Evolutionary conservation across 2,329 filamentous ascomycete species (phyloP).

Genomic region (Ciborinia camelliae): DNA sequence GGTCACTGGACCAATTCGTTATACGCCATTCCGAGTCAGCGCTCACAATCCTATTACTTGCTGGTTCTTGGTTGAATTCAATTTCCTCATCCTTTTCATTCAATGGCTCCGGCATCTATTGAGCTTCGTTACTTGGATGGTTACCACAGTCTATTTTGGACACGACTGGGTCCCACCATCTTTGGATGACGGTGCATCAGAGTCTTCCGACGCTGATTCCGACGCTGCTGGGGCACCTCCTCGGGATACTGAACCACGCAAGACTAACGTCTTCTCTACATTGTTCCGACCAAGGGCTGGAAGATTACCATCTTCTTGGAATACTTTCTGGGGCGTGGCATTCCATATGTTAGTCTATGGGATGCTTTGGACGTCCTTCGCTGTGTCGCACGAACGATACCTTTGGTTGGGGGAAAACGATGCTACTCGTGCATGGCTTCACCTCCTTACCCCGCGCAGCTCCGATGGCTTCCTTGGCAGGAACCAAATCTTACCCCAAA

Average conservation of each 20-base stretch:
- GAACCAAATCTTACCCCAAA: slow-evolving; percentile 9
- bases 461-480: slow-evolving; percentile 6
- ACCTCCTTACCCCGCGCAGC: background rate
- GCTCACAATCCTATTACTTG: slow-evolving; percentile 16
- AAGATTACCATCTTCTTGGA: slow-evolving; percentile 5
- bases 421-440: slow-evolving; percentile 7
- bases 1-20: slow-evolving; percentile 1
- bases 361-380: background rate
- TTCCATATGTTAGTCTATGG: slow-evolving; percentile 9
- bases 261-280: background rate
- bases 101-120: background rate
- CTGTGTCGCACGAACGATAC: slow-evolving; percentile 1
- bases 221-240: background rate
- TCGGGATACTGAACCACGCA: background rate
- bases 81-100: slow-evolving; percentile 6
- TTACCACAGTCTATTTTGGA: background rate
- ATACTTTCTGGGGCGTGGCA: slow-evolving; percentile 1
- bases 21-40: slow-evolving; percentile 12
- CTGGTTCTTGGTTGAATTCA: slow-evolving; percentile 21
- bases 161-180: background rate
- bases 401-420: slow-evolving; percentile 18
- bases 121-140: background rate
- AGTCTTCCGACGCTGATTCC: background rate
- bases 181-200: background rate
- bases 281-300: background rate